A percentile compares a stretch with the other conserved stretches of the same genome.
Evolutionary conservation across 768 basidiomycete species (phyloP).

Genomic region (Mycena chlorophos): DNA sequence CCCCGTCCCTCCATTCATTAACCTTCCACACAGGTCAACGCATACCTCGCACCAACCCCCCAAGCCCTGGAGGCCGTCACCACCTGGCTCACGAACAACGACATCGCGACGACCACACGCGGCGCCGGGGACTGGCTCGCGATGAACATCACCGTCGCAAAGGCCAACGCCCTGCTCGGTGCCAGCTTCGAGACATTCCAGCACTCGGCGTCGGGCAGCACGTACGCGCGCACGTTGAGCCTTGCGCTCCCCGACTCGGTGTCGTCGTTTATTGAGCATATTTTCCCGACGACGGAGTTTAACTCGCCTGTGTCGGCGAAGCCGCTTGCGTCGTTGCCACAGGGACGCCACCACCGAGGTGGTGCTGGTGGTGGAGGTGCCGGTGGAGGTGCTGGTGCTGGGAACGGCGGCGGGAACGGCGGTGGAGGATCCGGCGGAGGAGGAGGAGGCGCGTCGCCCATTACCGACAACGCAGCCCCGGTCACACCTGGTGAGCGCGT

Average conservation of each 20-base stretch:
- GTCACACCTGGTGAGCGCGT: not conserved
- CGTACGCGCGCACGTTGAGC: constrained; percentile 33
- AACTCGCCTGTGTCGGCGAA: not conserved
- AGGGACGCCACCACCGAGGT: constrained; percentile 2
- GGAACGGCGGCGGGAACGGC: not conserved
- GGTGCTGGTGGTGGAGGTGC: not conserved
- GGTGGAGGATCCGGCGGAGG: not conserved
- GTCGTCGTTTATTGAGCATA: constrained; percentile 28
- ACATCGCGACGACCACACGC: constrained; percentile 31
- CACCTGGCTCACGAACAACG: constrained; percentile 40
- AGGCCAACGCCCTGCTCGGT: constrained; percentile 36
- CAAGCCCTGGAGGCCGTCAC: constrained; percentile 30
- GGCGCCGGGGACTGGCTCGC: constrained; percentile 39
- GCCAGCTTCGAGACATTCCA: constrained; percentile 37
- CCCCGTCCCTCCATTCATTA: constrained; percentile 38
- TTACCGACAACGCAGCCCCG: not conserved
- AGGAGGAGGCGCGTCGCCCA: no score
- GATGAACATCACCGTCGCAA: constrained; percentile 31
- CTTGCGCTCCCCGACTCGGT: constrained; percentile 38
- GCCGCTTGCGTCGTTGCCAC: not conserved
- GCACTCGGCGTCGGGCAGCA: constrained; percentile 28
- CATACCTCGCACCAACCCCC: constrained; percentile 12
- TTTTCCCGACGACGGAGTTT: not conserved
- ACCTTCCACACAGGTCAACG: constrained; percentile 16
- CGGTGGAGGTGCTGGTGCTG: not conserved